These are phyloP conservation scores for Penicillium flavigenum DNA, from an alignment of 495 filamentous ascomycete species.

Conservation along the genomic window DNA sequence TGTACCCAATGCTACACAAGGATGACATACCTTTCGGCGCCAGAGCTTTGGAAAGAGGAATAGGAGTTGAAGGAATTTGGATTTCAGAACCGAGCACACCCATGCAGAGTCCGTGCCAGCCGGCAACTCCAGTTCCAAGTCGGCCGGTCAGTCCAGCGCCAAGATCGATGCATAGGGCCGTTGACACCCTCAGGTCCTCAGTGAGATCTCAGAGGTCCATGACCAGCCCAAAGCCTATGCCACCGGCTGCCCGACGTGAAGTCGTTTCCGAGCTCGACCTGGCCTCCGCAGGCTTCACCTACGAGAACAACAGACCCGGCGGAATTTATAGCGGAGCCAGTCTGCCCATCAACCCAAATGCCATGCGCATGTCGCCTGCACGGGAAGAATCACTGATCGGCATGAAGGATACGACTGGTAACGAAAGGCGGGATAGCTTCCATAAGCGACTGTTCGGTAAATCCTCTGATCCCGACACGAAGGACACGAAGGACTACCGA, in stretches of 20 bases:
- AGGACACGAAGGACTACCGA: neutral
- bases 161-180: neutral
- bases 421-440: conserved; percentile 23
- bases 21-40: conserved; percentile 84
- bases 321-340: conserved; percentile 13
- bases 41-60: conserved; percentile 79
- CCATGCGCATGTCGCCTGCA: conserved; percentile 9
- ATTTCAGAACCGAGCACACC: conserved; percentile 65
- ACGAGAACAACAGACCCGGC: conserved; percentile 11
- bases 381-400: conserved; percentile 10
- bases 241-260: conserved; percentile 2
- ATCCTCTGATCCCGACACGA: conserved; percentile 8
- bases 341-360: conserved; percentile 1
- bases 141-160: conserved; percentile 17
- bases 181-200: conserved; percentile 4
- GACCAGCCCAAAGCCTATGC: neutral
- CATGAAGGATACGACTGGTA: conserved; percentile 1
- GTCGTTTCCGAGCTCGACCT: conserved; percentile 11
- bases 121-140: conserved; percentile 20
- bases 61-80: conserved; percentile 88
- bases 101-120: conserved; percentile 26
- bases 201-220: neutral
- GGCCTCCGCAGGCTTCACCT: conserved; percentile 12
- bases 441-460: conserved; percentile 15
- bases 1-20: conserved; percentile 37